These are phyloP conservation scores for Phytophthora sojae DNA, from an alignment of 352 stramenopile genomes.

Conservation along the genomic window DNA sequence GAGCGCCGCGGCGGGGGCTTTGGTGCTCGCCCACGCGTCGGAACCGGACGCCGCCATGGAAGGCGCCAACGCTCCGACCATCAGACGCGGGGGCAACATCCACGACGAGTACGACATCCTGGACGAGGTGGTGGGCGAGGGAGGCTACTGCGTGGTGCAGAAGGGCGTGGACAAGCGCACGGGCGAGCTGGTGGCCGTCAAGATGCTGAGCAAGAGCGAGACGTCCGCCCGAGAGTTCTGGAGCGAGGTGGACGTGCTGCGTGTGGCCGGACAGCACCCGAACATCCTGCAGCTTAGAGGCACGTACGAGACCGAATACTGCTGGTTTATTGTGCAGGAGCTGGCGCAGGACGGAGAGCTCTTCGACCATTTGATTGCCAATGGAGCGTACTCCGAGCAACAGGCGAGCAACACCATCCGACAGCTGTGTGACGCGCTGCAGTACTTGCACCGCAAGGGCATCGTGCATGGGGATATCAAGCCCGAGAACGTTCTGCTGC, in stretches of 20 bases:
- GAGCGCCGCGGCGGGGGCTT: constrained; percentile 19
- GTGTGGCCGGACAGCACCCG: constrained; percentile 71
- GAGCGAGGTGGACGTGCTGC: constrained; percentile 84
- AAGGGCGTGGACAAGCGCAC: constrained; percentile 69
- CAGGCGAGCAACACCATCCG: constrained; percentile 75
- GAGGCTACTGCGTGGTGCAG: constrained; percentile 84
- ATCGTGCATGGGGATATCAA: constrained; percentile 92
- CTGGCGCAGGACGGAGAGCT: constrained; percentile 87
- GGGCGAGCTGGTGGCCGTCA: constrained; percentile 79
- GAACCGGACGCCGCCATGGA: constrained; percentile 32
- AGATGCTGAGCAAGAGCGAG: constrained; percentile 82
- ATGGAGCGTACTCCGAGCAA: constrained; percentile 88
- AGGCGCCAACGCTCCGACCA: constrained; percentile 13
- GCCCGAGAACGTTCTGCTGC: constrained; percentile 87
- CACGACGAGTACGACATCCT: constrained; percentile 81
- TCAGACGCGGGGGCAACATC: constrained; percentile 44
- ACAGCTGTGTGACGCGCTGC: constrained; percentile 79
- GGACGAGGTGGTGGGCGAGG: constrained; percentile 84
- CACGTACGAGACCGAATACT: constrained; percentile 76
- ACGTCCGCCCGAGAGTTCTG: constrained; percentile 85
- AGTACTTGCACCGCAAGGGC: constrained; percentile 88
- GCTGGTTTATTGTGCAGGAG: constrained; percentile 88
- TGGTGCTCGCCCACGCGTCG: constrained; percentile 16
- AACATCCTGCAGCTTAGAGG: constrained; percentile 84
- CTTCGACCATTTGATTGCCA: constrained; percentile 87